Base-by-base conservation (phyloP, 352 stramenopile genomes). In the Lagenidium sp. region DNA sequence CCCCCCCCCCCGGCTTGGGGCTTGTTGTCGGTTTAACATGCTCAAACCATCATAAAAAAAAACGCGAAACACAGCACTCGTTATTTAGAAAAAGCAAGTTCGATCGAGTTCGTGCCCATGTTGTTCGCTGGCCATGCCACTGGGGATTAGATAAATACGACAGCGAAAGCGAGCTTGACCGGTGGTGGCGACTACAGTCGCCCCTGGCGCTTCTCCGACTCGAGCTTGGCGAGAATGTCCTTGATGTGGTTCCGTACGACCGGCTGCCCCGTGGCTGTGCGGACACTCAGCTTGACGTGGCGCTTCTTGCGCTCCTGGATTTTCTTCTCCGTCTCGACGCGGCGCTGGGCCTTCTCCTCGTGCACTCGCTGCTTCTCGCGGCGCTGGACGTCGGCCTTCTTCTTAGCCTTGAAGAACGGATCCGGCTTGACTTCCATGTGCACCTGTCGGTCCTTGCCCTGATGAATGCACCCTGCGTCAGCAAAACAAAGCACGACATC, bases 221-320 rank as follows among this genome's bases (percentile, higher is more conserved):
- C 66, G 41, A 93, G 52, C 48, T 79, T 75, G 26, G 67, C 48
- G 29, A 93, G 49, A 45, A 93, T 88, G 47, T 93, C 81, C 41
- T 77, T 76, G 39, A 93, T 93, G 54, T 83, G 78, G 59, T 93
- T 85, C 48, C 74, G 78, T 40, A 93, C 73, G n/a, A 93, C 65
- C 15, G 81, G 81, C 53, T 93, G 81, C 1, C 81, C 77, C 6
- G 73, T 82, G 21, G 60, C 59, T 26, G 81, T 90, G 44, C 81
- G 75, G 53, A 88, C 63, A 39, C 75, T 89, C 41, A 93, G 51
- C 54, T 89, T 93, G 35, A 90, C 81, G 48, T 93, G 81, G 41
- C 81, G 78, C 61, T 93, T 93, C 63, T 93, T 93, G 48, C 81
- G 77, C 41, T 75, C 56, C 11, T 51, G 76, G n/a, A 89, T 48